These are phyloP conservation scores for Allantophomopsis lycopodina DNA, from an alignment of 2,329 filamentous ascomycete species.

Conservation along the genomic window DNA sequence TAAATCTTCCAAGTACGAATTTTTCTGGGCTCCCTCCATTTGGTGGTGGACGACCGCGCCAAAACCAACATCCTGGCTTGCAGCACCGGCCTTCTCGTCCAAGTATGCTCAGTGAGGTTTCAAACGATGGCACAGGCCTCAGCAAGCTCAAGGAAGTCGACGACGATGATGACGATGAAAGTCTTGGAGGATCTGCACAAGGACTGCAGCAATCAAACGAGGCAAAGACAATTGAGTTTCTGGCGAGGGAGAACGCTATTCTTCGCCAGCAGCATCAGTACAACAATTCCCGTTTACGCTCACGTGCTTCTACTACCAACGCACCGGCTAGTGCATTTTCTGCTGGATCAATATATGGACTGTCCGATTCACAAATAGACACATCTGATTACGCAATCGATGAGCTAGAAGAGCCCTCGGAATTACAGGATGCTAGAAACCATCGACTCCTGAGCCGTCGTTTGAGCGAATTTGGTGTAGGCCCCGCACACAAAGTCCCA, in stretches of 20 bases:
- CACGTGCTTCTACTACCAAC: slow-evolving; percentile 39
- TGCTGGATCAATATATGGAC: slow-evolving; percentile 39
- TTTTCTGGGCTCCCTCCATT: slow-evolving; percentile 9
- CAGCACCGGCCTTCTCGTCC: slow-evolving; percentile 72
- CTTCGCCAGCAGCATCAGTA: slow-evolving; percentile 45
- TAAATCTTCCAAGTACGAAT: slow-evolving; percentile 9
- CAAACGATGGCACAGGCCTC: slow-evolving; percentile 44
- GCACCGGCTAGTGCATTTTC: slow-evolving; percentile 24
- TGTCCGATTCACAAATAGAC: slow-evolving; percentile 46
- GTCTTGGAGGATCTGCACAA: slow-evolving; percentile 38
- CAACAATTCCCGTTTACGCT: slow-evolving; percentile 37
- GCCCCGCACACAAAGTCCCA: slow-evolving; percentile 15
- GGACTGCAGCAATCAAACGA: slow-evolving; percentile 37
- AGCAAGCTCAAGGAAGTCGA: slow-evolving; percentile 60
- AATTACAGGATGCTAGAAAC: slow-evolving; percentile 22
- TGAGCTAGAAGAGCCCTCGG: slow-evolving; percentile 50
- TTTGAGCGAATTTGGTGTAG: slow-evolving; percentile 21
- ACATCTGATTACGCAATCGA: slow-evolving; percentile 63
- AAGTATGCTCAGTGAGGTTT: slow-evolving; percentile 63
- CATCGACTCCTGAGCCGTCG: slow-evolving; percentile 17
- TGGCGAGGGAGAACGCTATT: slow-evolving; percentile 48
- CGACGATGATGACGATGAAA: slow-evolving; percentile 43
- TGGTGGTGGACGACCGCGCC: slow-evolving; percentile 14
- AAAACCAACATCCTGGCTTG: slow-evolving; percentile 49
- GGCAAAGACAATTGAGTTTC: slow-evolving; percentile 48